Evolutionary conservation across 192 early-diverging fungal genomes (phyloP), one percentile per base, ranked within the genome.

Genomic region (Podila epicladia): DNA sequence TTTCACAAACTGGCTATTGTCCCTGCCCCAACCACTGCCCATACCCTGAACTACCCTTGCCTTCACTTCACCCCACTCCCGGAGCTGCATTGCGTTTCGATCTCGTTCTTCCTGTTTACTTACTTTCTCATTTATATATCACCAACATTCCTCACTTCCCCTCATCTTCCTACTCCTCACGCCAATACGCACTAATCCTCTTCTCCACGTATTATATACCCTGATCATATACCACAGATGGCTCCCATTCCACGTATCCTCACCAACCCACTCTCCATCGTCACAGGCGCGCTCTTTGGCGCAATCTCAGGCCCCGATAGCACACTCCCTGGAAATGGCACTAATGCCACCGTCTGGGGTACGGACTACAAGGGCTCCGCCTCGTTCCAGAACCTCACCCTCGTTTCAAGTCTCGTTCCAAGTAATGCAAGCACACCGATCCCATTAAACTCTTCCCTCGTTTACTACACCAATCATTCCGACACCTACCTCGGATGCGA

Each of bases 241-340:
- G 77, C 77, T 11, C 77, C 77, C 57, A 80, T 80, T 41, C 71
- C 65, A 17, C 61, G 71, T 22, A 61, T 73, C 41, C 57, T 71
- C 24, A 31, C 62, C 49, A 69, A 58, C n/a, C 77, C 77, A 5
- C 66, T 80, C 29, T 73, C 77, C 53, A 80, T 80, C 62, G 69
- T 80, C 71, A 80, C 77, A 0, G 65, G 71, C 5, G 77, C 77
- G 19, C 65, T 80, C 58, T 73, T 80, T 58, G 72, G 63, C 19
- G 77, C 77, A 55, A 66, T 80, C 31, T 73, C 77, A 5, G 62
- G 64, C 26, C 77, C 77, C 13, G 67, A 45, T 35, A 80, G 77
- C 20, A 38, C 71, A n/a, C 77, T 71, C 17, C 77, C 71, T 9
- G 65, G 71, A 28, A 58, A 80, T 28, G 77, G 77, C 24, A 1